These are phyloP conservation scores for Triticum monococcum DNA, from an alignment of 176 grass and related monocot genomes.

Conservation along the genomic window DNA sequence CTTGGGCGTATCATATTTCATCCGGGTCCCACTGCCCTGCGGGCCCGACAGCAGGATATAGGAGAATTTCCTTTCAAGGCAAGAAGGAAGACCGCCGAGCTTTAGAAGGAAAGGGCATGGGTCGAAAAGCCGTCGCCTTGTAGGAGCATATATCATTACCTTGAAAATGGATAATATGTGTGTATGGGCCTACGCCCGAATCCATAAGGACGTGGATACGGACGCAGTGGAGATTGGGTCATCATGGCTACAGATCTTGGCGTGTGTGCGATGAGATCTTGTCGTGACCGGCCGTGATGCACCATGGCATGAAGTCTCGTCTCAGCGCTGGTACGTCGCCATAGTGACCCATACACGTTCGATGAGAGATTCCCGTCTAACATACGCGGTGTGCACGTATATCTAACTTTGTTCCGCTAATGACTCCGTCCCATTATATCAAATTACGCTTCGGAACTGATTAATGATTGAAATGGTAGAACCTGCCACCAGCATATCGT, in stretches of 20 bases:
- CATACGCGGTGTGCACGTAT: too few species aligned
- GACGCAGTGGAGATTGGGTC: neutral
- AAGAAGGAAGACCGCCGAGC: neutral
- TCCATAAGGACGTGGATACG: neutral
- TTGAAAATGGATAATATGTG: neutral
- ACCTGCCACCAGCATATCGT: neutral
- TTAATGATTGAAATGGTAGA: neutral
- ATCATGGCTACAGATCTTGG: neutral
- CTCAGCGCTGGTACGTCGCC: neutral
- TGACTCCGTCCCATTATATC: neutral
- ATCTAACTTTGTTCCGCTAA: neutral
- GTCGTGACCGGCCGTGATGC: neutral
- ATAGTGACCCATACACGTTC: neutral
- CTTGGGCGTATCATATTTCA: neutral
- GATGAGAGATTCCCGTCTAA: neutral
- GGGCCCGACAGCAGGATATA: neutral
- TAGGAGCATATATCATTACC: neutral
- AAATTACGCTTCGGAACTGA: neutral
- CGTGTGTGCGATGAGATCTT: conserved; percentile 6
- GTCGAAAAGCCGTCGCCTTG: neutral
- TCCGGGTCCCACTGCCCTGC: neutral
- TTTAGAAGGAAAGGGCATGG: neutral
- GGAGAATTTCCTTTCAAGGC: conserved; percentile 16
- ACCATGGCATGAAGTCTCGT: neutral
- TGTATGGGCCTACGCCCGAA: neutral